Conservation (phyloP, 306 rosid species). For the Cicer cuneatum region DNA sequence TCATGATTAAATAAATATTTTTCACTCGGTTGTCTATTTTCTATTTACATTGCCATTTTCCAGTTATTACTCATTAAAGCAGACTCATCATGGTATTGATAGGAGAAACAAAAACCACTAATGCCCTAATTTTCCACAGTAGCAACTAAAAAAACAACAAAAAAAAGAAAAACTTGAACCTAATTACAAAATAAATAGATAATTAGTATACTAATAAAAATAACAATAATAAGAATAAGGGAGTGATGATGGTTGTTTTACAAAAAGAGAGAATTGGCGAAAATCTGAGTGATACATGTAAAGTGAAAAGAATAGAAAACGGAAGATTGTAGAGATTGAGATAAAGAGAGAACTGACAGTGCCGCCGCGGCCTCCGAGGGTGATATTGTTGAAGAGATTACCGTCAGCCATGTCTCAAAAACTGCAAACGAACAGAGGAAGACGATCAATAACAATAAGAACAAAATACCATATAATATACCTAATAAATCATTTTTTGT, state of each 20-base stretch:
- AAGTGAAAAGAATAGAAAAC: neutral
- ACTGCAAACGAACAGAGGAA: neutral
- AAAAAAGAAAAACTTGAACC: neutral
- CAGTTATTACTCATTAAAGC: neutral
- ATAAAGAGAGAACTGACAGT: constrained; percentile 19
- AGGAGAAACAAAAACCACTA: neutral
- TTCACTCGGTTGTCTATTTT: neutral
- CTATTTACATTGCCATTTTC: neutral
- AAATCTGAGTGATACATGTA: neutral
- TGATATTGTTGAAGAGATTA: constrained; percentile 34
- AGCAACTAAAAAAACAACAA: constrained; percentile 5
- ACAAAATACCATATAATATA: too few relatives aligned
- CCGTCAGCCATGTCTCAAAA: neutral
- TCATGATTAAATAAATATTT: neutral
- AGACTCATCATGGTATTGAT: neutral
- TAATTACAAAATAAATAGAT: neutral
- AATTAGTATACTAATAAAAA: neutral
- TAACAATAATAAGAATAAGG: constrained; percentile 39
- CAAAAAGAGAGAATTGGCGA: neutral
- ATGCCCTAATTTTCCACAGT: neutral
- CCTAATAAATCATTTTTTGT: too few relatives aligned
- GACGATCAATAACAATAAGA: too few relatives aligned
- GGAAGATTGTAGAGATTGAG: neutral
- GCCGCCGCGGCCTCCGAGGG: constrained; percentile 31
- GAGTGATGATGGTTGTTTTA: neutral